A percentile compares a stretch with the other conserved stretches of the same genome.
phyloP scores from a whole-genome alignment of 441 rosid species.

The Arabidopsis lyrata region DNA sequence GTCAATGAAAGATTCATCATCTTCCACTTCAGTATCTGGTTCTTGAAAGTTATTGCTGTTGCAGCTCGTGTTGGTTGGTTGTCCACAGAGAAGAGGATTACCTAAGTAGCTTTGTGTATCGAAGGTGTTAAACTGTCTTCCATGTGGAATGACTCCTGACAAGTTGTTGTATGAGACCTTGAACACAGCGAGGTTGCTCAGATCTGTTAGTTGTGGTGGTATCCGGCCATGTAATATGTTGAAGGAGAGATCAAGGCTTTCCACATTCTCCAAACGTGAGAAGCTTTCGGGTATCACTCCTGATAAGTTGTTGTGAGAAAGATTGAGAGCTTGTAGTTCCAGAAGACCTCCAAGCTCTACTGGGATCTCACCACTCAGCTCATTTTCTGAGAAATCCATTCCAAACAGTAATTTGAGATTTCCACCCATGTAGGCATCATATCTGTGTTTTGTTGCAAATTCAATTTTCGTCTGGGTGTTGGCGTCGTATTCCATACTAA shows the following conservation, averaged over 20 bases:
- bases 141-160: conserved; percentile 22
- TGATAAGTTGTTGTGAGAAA: conserved; percentile 30
- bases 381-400: conserved; percentile 36
- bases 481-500: not conserved
- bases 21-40: not conserved
- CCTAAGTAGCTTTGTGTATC: conserved; percentile 22
- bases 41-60: not conserved
- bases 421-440: conserved; percentile 15
- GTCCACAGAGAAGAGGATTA: conserved; percentile 27
- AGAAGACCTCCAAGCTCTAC: conserved; percentile 25
- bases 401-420: not conserved
- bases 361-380: conserved; percentile 39
- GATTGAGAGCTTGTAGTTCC: conserved; percentile 14
- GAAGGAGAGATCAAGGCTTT: conserved; percentile 37
- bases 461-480: not conserved
- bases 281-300: conserved; percentile 23
- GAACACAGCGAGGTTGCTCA: conserved; percentile 21
- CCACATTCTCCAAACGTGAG: conserved; percentile 2
- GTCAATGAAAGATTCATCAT: not conserved
- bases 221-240: conserved; percentile 29
- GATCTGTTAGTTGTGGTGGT: conserved; percentile 17
- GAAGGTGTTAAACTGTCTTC: conserved; percentile 41
- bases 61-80: conserved; percentile 6
- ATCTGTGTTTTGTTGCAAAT: conserved; percentile 24
- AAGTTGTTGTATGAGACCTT: conserved; percentile 36